A percentile compares a stretch with the other conserved stretches of the same genome.
These are phyloP conservation scores for Alternaria brassicae DNA, from an alignment of 2,329 filamentous ascomycete genomes.

Conservation along the genomic window DNA sequence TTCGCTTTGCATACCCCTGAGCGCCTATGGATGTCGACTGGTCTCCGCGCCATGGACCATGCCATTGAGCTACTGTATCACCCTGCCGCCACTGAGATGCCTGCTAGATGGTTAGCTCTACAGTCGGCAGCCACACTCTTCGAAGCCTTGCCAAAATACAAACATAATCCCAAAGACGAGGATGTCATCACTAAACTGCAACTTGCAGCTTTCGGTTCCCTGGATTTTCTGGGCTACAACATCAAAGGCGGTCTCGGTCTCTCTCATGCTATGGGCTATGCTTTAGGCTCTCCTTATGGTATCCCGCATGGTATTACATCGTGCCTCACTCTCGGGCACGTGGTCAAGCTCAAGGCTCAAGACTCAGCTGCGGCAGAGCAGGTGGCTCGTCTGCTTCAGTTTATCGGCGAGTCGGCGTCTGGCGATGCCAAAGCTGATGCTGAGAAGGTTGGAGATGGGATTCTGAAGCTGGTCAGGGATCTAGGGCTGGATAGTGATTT, in stretches of 20 bases:
- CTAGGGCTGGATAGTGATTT: conserved; percentile 56
- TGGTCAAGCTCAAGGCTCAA: conserved; percentile 61
- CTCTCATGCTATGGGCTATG: conserved; percentile 58
- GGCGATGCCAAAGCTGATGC: conserved; percentile 56
- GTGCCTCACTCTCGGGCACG: conserved; percentile 62
- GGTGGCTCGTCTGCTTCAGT: conserved; percentile 55
- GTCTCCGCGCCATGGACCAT: conserved; percentile 63
- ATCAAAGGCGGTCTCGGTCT: conserved; percentile 60
- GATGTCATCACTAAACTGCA: conserved; percentile 60
- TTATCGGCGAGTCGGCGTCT: conserved; percentile 50
- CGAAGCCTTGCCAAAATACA: conserved; percentile 57
- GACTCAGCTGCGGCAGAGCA: conserved; percentile 55
- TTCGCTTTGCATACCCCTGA: conserved; percentile 61
- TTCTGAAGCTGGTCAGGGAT: conserved; percentile 53
- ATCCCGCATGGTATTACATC: conserved; percentile 65
- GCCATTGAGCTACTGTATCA: conserved; percentile 63
- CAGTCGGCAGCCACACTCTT: conserved; percentile 58
- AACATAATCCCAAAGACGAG: conserved; percentile 54
- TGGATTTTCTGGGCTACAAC: conserved; percentile 60
- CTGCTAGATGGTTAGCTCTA: conserved; percentile 55
- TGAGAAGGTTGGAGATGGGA: conserved; percentile 53
- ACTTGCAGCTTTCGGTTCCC: conserved; percentile 60
- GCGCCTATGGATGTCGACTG: conserved; percentile 60
- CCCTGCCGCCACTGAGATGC: conserved; percentile 60
- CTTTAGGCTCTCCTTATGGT: conserved; percentile 61